phyloP scores from a whole-genome alignment of 306 rosid species.

The Dryas octopetala region DNA sequence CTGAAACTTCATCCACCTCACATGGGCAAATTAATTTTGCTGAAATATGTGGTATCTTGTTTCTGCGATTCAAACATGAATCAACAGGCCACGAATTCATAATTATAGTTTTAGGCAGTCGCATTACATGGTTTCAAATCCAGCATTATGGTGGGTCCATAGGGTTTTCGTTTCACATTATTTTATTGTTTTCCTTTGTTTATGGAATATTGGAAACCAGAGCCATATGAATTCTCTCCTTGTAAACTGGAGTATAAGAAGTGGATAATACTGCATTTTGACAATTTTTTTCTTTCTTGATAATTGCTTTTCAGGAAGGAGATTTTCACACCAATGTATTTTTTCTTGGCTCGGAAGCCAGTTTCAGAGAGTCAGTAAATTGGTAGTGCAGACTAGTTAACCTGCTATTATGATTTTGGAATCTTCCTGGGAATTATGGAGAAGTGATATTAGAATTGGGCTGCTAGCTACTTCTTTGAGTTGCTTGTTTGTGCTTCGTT shows the following conservation, averaged over 20 bases:
- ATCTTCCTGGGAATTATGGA: constrained; percentile 6
- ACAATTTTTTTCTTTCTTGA: not conserved
- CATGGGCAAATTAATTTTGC: not conserved
- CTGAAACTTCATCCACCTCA: not conserved
- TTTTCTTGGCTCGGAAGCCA: constrained; percentile 91
- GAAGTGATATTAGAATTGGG: constrained; percentile 16
- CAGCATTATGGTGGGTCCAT: too few relatives aligned
- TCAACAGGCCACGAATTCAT: not conserved
- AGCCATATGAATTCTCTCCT: not conserved
- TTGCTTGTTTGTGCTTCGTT: constrained; percentile 28
- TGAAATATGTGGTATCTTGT: not conserved
- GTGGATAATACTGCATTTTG: not conserved
- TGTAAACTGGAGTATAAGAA: not conserved
- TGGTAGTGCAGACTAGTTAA: constrained; percentile 4
- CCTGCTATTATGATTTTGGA: constrained; percentile 1
- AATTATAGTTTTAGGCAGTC: not conserved
- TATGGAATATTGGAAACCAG: too few relatives aligned
- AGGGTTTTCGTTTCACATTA: not conserved
- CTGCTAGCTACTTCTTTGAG: constrained; percentile 10
- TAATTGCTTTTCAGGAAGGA: constrained; percentile 58
- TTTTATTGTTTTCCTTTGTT: not conserved
- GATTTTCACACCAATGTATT: constrained; percentile 94
- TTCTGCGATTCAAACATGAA: not conserved
- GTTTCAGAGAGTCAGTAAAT: constrained; percentile 33
- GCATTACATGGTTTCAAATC: too few relatives aligned